Conservation (phyloP, 2,329 filamentous ascomycete species). For the Colletotrichum noveboracense region DNA sequence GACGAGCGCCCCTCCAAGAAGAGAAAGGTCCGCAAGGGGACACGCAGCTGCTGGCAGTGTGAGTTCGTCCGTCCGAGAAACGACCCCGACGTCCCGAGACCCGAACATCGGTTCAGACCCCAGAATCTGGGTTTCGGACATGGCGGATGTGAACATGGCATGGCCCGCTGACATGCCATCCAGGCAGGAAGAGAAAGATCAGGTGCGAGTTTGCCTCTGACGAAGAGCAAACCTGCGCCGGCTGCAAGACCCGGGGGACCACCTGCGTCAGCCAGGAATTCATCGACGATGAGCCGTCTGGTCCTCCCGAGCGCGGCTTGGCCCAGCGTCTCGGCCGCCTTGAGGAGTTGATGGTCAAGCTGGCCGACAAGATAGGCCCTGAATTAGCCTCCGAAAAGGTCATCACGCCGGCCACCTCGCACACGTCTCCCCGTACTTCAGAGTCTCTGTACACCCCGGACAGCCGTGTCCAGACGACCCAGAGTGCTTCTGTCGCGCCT, state of each 20-base stretch:
- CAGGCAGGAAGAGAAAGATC: constrained; percentile 49
- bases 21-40: constrained; percentile 58
- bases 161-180: background rate
- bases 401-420: constrained; percentile 28
- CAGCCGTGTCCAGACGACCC: constrained; percentile 10
- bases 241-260: constrained; percentile 48
- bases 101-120: background rate
- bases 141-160: background rate
- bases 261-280: constrained; percentile 55
- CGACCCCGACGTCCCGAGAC: background rate
- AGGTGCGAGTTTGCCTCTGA: constrained; percentile 49
- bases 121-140: background rate
- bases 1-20: constrained; percentile 29
- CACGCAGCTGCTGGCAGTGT: constrained; percentile 64
- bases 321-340: constrained; percentile 49
- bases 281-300: constrained; percentile 32
- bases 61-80: constrained; percentile 33
- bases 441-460: constrained; percentile 31
- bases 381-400: background rate
- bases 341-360: constrained; percentile 50
- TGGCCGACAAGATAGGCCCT: constrained; percentile 32
- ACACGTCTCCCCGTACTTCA: constrained; percentile 41
- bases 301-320: constrained; percentile 40
- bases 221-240: constrained; percentile 44
- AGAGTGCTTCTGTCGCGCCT: constrained; percentile 23